Percentiles rank a stretch among this genome's conserved stretches.
These are phyloP conservation scores for Tuber brumale DNA, from an alignment of 495 filamentous ascomycete genomes.

Conservation along the genomic window DNA sequence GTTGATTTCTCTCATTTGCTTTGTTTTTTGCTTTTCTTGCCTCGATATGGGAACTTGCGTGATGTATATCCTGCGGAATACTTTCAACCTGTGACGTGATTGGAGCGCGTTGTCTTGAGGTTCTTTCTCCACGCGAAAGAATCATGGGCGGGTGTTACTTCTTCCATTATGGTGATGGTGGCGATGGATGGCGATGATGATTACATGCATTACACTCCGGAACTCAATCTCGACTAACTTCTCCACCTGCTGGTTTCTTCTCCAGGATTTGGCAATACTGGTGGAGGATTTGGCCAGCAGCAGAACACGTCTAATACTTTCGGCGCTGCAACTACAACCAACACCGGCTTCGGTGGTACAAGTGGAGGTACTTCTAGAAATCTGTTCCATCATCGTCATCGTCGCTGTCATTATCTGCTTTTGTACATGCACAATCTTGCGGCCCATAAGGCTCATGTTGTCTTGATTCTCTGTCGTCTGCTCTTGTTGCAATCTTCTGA, in stretches of 20 bases:
- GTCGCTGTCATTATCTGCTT: constrained; percentile 33
- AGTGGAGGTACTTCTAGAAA: constrained; percentile 42
- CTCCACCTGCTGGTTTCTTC: constrained; percentile 35
- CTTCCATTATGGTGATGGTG: constrained; percentile 16
- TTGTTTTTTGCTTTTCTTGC: constrained; percentile 43
- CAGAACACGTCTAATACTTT: constrained; percentile 34
- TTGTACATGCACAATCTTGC: constrained; percentile 25
- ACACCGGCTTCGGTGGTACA: constrained; percentile 35
- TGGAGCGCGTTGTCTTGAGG: constrained; percentile 24
- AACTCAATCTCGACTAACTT: constrained; percentile 37
- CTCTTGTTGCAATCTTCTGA: constrained; percentile 27
- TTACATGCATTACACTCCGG: constrained; percentile 10
- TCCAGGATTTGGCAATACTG: constrained; percentile 41
- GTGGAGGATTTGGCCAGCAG: constrained; percentile 40
- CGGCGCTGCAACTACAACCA: constrained; percentile 34
- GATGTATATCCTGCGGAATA: constrained; percentile 18
- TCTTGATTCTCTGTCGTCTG: constrained; percentile 11
- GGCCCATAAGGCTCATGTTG: constrained; percentile 18
- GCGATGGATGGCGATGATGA: constrained; percentile 32
- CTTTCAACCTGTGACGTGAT: constrained; percentile 26
- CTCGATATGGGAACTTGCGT: constrained; percentile 16
- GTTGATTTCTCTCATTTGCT: constrained; percentile 33
- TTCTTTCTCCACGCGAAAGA: constrained; percentile 10
- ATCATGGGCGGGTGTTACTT: constrained; percentile 16
- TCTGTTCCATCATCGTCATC: constrained; percentile 36